These are phyloP conservation scores for Podospora pseudoanserina DNA, from an alignment of 495 filamentous ascomycete genomes.

Conservation along the genomic window DNA sequence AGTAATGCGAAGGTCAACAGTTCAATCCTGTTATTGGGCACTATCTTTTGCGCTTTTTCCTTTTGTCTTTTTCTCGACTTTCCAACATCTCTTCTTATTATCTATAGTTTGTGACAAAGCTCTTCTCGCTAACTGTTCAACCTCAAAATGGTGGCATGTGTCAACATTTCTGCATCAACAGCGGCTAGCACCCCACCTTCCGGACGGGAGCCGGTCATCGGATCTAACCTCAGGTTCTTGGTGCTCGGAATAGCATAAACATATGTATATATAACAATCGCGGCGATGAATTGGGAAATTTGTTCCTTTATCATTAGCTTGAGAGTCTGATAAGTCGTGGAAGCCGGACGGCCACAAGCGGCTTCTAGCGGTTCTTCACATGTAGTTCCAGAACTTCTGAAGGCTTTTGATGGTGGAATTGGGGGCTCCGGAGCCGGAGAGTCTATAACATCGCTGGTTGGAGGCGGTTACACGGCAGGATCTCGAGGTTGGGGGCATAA, in stretches of 20 bases:
- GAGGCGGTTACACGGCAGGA: neutral
- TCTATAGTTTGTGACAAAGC: too few relatives aligned
- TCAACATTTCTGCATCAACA: neutral
- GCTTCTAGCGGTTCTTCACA: neutral
- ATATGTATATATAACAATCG: too few relatives aligned
- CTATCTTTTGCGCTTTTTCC: neutral
- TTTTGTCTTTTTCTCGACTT: neutral
- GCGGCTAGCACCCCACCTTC: neutral
- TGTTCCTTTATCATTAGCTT: neutral
- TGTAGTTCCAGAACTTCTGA: neutral
- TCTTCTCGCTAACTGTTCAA: too few relatives aligned
- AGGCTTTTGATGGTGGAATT: neutral
- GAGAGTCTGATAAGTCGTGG: neutral
- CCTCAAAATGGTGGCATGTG: neutral
- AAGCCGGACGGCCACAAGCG: neutral
- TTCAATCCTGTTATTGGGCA: conserved; percentile 7
- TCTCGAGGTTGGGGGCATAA: neutral
- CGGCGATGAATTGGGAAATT: neutral
- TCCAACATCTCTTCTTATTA: neutral
- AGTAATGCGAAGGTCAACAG: conserved; percentile 6
- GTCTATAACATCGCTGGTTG: neutral
- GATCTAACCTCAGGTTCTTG: neutral
- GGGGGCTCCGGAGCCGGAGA: neutral
- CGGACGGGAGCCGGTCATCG: neutral
- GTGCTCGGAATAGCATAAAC: neutral